These are phyloP conservation scores for Syzygium aromaticum DNA, from an alignment of 345 rosid species.

Conservation along the genomic window DNA sequence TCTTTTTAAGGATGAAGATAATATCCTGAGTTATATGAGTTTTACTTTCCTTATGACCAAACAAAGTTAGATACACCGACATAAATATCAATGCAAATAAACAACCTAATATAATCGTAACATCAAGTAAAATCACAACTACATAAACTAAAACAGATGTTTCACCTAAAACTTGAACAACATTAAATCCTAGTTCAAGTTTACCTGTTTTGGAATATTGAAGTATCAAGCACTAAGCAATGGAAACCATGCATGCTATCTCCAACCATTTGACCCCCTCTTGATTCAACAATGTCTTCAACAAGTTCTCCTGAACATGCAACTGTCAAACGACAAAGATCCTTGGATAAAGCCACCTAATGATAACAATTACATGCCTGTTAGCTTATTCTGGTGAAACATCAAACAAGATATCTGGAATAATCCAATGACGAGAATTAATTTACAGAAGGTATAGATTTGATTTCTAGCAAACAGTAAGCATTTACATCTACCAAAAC, in stretches of 20 bases:
- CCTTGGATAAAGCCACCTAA: conserved; percentile 84
- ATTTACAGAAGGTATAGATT: not conserved
- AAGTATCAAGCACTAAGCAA: conserved; percentile 64
- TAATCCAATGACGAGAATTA: not conserved
- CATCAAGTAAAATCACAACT: not conserved
- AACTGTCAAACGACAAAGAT: conserved; percentile 70
- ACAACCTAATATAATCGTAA: not conserved
- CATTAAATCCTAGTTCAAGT: not conserved
- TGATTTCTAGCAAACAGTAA: not conserved
- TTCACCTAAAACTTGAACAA: not conserved
- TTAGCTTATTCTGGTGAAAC: not conserved
- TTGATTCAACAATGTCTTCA: conserved; percentile 26
- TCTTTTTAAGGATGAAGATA: not conserved
- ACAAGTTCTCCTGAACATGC: conserved; percentile 74
- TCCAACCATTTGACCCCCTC: conserved; percentile 15
- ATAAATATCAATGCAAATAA: too few species aligned
- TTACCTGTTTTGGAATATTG: conserved; percentile 74
- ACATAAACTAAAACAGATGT: too few species aligned
- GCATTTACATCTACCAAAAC: not conserved
- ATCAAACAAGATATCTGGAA: not conserved
- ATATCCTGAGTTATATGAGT: not conserved
- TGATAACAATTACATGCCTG: conserved; percentile 3
- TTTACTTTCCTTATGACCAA: not conserved
- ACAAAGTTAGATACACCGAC: not conserved
- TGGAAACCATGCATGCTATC: conserved; percentile 52